A percentile compares a stretch with the other conserved stretches of the same genome.
These are phyloP conservation scores for Pyrus hybrid DNA, from an alignment of 331 rosid species.

Conservation along the genomic window DNA sequence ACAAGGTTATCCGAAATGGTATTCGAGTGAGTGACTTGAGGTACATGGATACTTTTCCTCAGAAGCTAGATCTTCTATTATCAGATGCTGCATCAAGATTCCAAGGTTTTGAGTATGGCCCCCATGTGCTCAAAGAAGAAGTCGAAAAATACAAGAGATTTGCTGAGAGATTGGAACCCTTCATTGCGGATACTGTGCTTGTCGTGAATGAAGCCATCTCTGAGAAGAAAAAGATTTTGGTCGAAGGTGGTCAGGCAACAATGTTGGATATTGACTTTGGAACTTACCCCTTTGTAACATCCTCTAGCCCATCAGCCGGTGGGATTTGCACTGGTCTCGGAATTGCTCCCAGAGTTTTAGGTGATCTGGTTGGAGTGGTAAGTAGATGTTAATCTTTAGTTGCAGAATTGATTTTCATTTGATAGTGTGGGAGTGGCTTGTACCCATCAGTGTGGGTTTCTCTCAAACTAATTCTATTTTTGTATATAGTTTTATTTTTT, in stretches of 20 bases:
- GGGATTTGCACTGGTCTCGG: constrained; percentile 98
- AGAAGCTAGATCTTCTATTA: constrained; percentile 69
- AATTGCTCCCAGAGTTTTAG: constrained; percentile 78
- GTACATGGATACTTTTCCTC: constrained; percentile 82
- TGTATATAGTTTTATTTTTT: too few relatives aligned
- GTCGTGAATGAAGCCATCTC: too few relatives aligned
- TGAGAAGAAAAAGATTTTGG: constrained; percentile 78
- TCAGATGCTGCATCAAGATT: too few relatives aligned
- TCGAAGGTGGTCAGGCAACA: constrained; percentile 97
- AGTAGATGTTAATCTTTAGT: constrained; percentile 9
- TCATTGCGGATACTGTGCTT: too few relatives aligned
- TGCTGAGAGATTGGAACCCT: too few relatives aligned
- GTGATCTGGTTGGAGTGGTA: constrained; percentile 95
- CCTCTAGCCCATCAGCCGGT: constrained; percentile 95
- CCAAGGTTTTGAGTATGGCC: too few relatives aligned
- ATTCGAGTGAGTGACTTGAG: constrained; percentile 86
- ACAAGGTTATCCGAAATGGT: constrained; percentile 83
- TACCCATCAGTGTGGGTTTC: background rate
- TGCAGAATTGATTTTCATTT: background rate
- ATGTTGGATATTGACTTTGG: constrained; percentile 97
- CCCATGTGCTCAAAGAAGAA: too few relatives aligned
- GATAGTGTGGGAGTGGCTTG: background rate
- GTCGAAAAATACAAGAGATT: too few relatives aligned
- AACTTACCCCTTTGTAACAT: constrained; percentile 92
- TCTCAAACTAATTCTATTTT: too few relatives aligned